Percentiles rank a stretch among this genome's conserved stretches.
Conservation (phyloP, 306 rosid genomes). For the Alnus rubra region DNA sequence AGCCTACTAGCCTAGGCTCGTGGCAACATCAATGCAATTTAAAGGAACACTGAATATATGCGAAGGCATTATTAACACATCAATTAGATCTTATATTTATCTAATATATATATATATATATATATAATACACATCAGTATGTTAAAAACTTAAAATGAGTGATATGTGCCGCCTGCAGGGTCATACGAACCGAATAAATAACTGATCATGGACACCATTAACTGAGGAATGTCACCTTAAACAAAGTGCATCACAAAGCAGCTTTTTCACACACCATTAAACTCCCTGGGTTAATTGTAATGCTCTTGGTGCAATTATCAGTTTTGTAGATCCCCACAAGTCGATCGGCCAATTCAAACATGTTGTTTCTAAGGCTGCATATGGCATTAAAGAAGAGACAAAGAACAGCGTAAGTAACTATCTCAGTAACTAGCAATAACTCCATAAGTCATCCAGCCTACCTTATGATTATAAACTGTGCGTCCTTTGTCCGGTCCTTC, state of each 20-base stretch:
- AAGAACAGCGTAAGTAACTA: neutral
- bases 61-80: neutral
- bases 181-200: neutral
- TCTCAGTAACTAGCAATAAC: neutral
- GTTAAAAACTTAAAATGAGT: neutral
- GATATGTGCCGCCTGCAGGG: neutral
- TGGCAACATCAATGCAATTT: neutral
- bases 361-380: slow-evolving; percentile 87
- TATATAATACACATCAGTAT: neutral
- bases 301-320: slow-evolving; percentile 94
- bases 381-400: slow-evolving; percentile 15
- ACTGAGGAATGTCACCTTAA: neutral
- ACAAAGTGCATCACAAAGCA: slow-evolving; percentile 36
- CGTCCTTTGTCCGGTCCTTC: slow-evolving; percentile 93
- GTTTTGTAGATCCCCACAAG: slow-evolving; percentile 93
- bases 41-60: neutral
- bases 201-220: neutral
- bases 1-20: neutral
- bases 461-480: slow-evolving; percentile 89
- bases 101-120: neutral
- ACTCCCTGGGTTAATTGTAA: slow-evolving; percentile 78
- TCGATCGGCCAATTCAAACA: slow-evolving; percentile 97
- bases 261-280: slow-evolving; percentile 71
- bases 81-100: neutral
- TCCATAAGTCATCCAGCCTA: slow-evolving; percentile 25